Evolutionary conservation across 108 stramenopile species (phyloP).

Genomic region (Mediolabrus comicus): DNA sequence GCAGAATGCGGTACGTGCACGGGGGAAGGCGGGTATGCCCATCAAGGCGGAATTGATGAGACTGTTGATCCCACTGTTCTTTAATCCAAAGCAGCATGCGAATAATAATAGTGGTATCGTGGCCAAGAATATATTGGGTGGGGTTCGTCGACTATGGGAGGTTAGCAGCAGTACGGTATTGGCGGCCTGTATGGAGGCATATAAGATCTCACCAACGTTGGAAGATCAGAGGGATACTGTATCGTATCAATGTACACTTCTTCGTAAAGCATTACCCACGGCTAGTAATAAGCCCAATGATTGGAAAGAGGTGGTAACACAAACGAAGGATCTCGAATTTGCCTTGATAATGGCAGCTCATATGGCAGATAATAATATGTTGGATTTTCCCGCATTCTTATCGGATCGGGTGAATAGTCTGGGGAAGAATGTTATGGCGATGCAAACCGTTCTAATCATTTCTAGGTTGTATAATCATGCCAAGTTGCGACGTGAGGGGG

Average conservation of each 20-base stretch:
- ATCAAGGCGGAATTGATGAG: constrained; percentile 90
- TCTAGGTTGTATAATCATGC: not conserved
- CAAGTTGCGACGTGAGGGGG: not conserved
- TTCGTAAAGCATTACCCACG: constrained; percentile 16
- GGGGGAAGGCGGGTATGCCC: constrained; percentile 73
- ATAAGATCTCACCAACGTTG: constrained; percentile 62
- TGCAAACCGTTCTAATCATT: not conserved
- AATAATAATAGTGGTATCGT: too few species aligned
- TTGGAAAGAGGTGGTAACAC: constrained; percentile 32
- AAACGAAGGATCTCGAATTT: constrained; percentile 83
- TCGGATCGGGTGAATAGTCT: constrained; percentile 57
- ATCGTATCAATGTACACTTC: not conserved
- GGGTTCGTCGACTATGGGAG: constrained; percentile 81
- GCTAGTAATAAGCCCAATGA: not conserved
- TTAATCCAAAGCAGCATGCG: too few species aligned
- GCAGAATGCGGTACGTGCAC: not conserved
- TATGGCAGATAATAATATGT: constrained; percentile 83
- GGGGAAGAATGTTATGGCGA: not conserved
- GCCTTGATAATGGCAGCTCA: constrained; percentile 79
- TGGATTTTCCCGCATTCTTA: constrained; percentile 77
- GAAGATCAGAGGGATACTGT: not conserved
- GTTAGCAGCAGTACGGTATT: constrained; percentile 86
- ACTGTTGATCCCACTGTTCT: constrained; percentile 90
- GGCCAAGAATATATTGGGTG: constrained; percentile 76
- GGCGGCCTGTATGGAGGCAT: constrained; percentile 86